Evolutionary conservation across 2,329 filamentous ascomycete species (phyloP).

Genomic region (Aspergillus ochraceoroseus): DNA sequence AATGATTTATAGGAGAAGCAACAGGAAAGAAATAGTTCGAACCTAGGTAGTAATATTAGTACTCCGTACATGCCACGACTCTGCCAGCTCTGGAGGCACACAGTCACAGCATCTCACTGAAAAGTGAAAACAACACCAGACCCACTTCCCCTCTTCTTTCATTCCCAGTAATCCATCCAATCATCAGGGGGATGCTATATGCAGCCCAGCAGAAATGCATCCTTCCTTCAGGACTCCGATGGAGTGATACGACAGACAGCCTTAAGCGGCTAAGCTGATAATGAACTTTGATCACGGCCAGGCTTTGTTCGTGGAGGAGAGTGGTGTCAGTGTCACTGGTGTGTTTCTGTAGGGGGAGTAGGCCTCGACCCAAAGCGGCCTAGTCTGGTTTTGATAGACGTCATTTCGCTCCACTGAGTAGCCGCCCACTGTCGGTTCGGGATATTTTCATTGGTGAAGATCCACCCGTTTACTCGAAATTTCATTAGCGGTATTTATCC

Average conservation of each 20-base stretch:
- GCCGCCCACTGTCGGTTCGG: constrained; percentile 11
- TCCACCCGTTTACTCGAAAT: neutral
- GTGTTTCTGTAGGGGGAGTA: too few species aligned
- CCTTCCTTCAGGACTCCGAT: constrained; percentile 2
- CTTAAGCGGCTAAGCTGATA: constrained; percentile 6
- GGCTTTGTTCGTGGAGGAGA: constrained; percentile 11
- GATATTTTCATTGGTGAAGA: constrained; percentile 10
- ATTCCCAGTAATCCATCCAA: constrained; percentile 1
- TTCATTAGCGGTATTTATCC: constrained; percentile 11
- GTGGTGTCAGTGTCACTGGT: too few species aligned
- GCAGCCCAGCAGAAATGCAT: constrained; percentile 7
- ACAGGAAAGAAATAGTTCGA: too few species aligned
- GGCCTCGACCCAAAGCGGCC: constrained; percentile 10
- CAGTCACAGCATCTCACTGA: too few species aligned
- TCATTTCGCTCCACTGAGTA: constrained; percentile 17
- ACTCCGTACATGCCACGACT: too few species aligned
- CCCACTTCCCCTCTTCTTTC: constrained; percentile 8
- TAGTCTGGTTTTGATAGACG: constrained; percentile 15
- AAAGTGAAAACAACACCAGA: neutral
- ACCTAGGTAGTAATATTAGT: too few species aligned
- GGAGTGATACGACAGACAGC: constrained; percentile 8
- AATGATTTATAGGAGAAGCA: neutral
- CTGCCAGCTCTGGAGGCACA: too few species aligned
- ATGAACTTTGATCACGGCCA: constrained; percentile 8
- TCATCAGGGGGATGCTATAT: neutral